Conservation (phyloP, 805 yeast genomes). For the Suhomyces xylopsoci region DNA sequence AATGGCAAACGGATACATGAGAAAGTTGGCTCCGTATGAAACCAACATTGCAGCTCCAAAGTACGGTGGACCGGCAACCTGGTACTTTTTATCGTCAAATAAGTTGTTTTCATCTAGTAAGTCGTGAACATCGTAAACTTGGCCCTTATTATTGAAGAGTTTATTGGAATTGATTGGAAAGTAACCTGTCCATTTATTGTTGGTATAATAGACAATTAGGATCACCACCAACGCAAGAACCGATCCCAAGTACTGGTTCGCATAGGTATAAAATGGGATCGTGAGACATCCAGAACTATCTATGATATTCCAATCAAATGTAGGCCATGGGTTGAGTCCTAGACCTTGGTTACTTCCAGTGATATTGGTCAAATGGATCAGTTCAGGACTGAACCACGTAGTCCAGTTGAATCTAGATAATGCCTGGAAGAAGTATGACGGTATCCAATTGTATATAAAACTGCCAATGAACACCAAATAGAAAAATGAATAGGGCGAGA, state of each 20-base stretch:
- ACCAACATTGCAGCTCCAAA: conserved; percentile 62
- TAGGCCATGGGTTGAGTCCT: conserved; percentile 42
- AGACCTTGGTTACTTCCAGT: conserved; percentile 37
- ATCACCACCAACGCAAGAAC: conserved; percentile 32
- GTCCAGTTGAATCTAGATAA: conserved; percentile 45
- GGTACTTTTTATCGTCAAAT: conserved; percentile 48
- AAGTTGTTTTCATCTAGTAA: conserved; percentile 42
- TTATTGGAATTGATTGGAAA: conserved; percentile 52
- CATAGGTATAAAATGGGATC: conserved; percentile 42
- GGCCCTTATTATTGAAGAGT: conserved; percentile 52
- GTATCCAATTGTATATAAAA: conserved; percentile 42
- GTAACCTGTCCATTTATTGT: conserved; percentile 48
- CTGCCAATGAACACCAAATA: conserved; percentile 30
- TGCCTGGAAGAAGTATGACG: conserved; percentile 37
- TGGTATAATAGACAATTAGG: conserved; percentile 40
- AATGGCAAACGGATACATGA: conserved; percentile 54
- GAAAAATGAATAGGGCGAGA: conserved; percentile 41
- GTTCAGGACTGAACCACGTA: conserved; percentile 40
- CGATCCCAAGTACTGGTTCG: conserved; percentile 38
- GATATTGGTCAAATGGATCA: conserved; percentile 38
- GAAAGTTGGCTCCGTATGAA: conserved; percentile 54
- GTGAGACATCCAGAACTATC: conserved; percentile 39
- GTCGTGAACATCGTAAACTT: conserved; percentile 43
- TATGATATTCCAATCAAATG: conserved; percentile 43
- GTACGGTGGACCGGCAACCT: conserved; percentile 62